Evolutionary conservation across 2,329 filamentous ascomycete genomes (phyloP).

Genomic region (Trichoderma harzianum): DNA sequence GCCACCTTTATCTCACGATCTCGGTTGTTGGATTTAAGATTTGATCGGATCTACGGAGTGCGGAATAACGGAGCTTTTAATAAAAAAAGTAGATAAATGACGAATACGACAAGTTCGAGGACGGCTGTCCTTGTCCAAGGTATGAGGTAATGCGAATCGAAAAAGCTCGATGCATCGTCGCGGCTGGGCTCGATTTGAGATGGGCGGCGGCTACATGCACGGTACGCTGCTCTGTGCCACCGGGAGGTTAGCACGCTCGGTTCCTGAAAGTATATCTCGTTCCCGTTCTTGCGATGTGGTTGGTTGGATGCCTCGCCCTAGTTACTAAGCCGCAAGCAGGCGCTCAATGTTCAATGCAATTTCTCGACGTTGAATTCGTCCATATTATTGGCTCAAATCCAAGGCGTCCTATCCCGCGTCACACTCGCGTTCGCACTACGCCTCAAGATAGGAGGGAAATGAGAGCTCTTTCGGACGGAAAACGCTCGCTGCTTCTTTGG

Average conservation of each 20-base stretch:
- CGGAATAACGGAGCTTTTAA: background rate
- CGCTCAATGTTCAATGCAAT: background rate
- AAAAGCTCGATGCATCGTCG: background rate
- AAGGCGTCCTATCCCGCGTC: background rate
- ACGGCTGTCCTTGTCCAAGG: background rate
- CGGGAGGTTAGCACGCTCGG: background rate
- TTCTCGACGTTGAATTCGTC: background rate
- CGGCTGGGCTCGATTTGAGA: background rate
- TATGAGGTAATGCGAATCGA: background rate
- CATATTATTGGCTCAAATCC: background rate
- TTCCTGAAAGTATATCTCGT: background rate
- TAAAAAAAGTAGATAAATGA: background rate
- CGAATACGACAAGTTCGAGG: background rate
- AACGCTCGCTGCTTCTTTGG: background rate
- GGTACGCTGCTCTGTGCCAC: background rate
- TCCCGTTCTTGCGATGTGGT: background rate
- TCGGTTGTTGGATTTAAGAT: constrained; percentile 4
- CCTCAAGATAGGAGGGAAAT: background rate
- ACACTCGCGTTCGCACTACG: background rate
- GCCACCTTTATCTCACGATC: constrained; percentile 5
- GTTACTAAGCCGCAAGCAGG: background rate
- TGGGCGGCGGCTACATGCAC: background rate
- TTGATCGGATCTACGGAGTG: constrained; percentile 4
- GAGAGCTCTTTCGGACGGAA: background rate
- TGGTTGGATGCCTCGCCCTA: background rate